Conservation (phyloP, 495 filamentous ascomycete species). For the Aspergillus wentii region DNA sequence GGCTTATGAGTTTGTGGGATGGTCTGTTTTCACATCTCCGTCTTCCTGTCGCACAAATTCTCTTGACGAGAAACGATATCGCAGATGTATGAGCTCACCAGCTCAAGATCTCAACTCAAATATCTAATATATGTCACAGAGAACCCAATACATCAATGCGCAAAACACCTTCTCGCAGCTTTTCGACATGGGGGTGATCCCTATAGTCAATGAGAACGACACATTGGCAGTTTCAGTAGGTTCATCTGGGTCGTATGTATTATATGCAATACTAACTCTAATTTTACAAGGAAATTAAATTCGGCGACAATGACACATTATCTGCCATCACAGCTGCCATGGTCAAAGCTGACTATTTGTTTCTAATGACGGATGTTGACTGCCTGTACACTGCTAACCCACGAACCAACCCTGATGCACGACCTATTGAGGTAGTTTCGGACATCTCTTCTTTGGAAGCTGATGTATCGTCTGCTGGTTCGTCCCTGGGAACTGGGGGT, state of each 20-base stretch:
- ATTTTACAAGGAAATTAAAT: conserved; percentile 78
- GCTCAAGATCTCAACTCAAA: not conserved
- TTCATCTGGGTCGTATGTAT: not conserved
- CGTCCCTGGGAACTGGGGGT: conserved; percentile 86
- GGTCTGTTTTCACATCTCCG: conserved; percentile 79
- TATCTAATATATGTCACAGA: conserved; percentile 39
- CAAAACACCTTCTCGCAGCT: conserved; percentile 90
- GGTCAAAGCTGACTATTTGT: conserved; percentile 94
- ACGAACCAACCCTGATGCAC: conserved; percentile 73
- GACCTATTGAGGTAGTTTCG: conserved; percentile 87
- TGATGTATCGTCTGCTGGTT: conserved; percentile 88
- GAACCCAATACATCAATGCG: conserved; percentile 92
- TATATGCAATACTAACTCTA: not conserved
- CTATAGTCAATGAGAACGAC: conserved; percentile 98
- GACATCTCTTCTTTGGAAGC: conserved; percentile 82
- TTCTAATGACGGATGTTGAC: conserved; percentile 98
- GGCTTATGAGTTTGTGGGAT: conserved; percentile 94
- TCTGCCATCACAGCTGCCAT: conserved; percentile 95
- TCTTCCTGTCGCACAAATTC: conserved; percentile 89
- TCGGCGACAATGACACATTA: conserved; percentile 96
- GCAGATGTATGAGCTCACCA: conserved; percentile 64
- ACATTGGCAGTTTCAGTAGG: conserved; percentile 82
- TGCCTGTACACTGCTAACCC: conserved; percentile 96
- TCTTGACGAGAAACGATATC: conserved; percentile 95
- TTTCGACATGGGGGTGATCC: conserved; percentile 92